Evolutionary conservation across 2,329 filamentous ascomycete species (phyloP), one percentile per base, ranked within the genome.

Genomic region (Aspergillus ruber): DNA sequence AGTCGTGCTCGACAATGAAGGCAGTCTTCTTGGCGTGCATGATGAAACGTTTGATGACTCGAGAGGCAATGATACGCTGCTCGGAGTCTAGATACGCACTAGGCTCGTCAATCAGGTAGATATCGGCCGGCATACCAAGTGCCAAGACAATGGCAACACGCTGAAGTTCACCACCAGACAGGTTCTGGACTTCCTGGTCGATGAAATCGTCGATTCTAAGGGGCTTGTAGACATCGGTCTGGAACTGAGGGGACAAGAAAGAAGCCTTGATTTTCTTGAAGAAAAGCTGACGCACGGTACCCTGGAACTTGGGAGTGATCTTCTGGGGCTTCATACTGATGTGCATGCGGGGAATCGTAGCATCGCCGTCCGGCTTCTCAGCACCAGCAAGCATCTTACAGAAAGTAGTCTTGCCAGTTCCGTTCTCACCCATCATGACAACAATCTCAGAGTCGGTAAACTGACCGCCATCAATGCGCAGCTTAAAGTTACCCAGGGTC

Each of bases 1-100:
- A 97, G 80, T 98, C 93, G 86, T 98, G 93, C 83, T 98, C 93
- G 68, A 98, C 91, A 59, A 98, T 84, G 70, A 98, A 98, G 44
- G 93, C 93, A 0, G 93, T 98, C 83, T 97, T 97, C 84, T 97
- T 97, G 62, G 90, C 85, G 78, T 98, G 91, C 93, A 98, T 98
- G 73, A 98, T 98, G 80, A 95, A 98, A 58, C 93, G 86, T 80
- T 98, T 98, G 77, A 98, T 98, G 67, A 98, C 94, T 66, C 90
- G 86, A 41, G 91, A 86, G 52, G 90, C 91, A 61, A 98, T 85
- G 66, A 98, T 95, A 86, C 93, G 91, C 75, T 98, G 93, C 75
- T 98, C 93, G 43, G 93, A 97, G 71, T 98, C 93, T 50, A 98
- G 86, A 73, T 98, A 98, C 53, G 90, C 90, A 58, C 87, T 93